Conservation (phyloP, 441 rosid genomes). For the Arabidopsis lyrata region DNA sequence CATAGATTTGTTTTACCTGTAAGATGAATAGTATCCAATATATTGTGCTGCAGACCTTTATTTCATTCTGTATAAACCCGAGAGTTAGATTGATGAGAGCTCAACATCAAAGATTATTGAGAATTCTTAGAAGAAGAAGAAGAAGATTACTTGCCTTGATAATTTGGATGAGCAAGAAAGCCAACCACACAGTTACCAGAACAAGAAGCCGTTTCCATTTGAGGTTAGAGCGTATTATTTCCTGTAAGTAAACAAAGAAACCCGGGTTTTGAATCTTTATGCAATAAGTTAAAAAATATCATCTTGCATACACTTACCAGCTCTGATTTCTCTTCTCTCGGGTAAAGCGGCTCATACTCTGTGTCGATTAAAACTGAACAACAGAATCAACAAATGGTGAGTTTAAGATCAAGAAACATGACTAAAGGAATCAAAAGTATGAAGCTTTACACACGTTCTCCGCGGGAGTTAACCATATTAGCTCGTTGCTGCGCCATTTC, state of each 20-base stretch:
- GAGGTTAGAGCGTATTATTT: constrained; percentile 70
- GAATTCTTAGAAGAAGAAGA: background rate
- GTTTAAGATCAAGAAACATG: background rate
- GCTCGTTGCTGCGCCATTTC: constrained; percentile 59
- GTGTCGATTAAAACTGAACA: constrained; percentile 74
- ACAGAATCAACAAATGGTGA: constrained; percentile 1
- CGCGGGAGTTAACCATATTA: constrained; percentile 59
- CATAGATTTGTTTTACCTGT: constrained; percentile 60
- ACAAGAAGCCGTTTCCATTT: constrained; percentile 69
- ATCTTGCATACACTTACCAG: constrained; percentile 50
- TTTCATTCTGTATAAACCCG: constrained; percentile 64
- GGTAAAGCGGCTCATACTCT: constrained; percentile 71
- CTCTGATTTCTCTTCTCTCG: constrained; percentile 73
- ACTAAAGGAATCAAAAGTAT: constrained; percentile 1
- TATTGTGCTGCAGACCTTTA: constrained; percentile 66
- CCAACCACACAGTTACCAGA: constrained; percentile 62
- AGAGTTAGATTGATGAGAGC: constrained; percentile 27
- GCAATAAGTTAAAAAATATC: background rate
- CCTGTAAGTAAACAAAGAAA: constrained; percentile 49
- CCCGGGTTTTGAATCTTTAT: constrained; percentile 28
- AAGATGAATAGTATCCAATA: constrained; percentile 80
- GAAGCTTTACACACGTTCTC: constrained; percentile 67
- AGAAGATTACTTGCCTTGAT: constrained; percentile 60
- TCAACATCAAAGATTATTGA: constrained; percentile 9
- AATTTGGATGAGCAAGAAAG: constrained; percentile 78